Evolutionary conservation across 208 protist species (phyloP).

Genomic region (Trypanosoma caninum): DNA sequence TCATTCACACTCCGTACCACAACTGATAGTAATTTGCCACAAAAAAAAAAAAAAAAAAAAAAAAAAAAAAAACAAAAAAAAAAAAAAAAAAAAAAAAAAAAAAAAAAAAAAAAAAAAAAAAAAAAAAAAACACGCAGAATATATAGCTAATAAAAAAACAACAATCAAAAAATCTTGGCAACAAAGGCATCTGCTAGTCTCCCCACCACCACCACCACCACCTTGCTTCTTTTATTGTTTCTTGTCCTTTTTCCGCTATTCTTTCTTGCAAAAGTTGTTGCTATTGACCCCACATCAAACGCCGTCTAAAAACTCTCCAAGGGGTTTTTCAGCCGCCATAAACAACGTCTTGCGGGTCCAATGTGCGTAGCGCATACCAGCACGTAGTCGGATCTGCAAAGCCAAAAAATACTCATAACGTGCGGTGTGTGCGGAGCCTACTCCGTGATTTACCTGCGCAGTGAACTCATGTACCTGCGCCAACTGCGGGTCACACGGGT

Average conservation of each 20-base stretch:
- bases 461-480: slow-evolving; percentile 35
- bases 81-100: slow-evolving; percentile 3
- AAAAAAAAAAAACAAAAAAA: neutral
- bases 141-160: too few relatives aligned
- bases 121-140: neutral
- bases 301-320: slow-evolving; percentile 30
- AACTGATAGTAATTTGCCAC: too few relatives aligned
- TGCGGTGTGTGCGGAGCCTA: slow-evolving; percentile 28
- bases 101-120: slow-evolving; percentile 11
- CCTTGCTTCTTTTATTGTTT: neutral
- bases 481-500: slow-evolving; percentile 21
- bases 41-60: neutral
- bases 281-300: too few relatives aligned
- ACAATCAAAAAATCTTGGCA: too few relatives aligned
- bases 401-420: slow-evolving; percentile 28
- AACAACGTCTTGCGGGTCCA: slow-evolving; percentile 31
- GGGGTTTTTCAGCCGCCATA: slow-evolving; percentile 31
- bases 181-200: too few relatives aligned
- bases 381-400: slow-evolving; percentile 19
- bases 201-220: neutral
- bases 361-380: slow-evolving; percentile 23
- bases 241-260: neutral
- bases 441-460: slow-evolving; percentile 29
- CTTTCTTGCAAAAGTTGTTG: too few relatives aligned
- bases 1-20: too few relatives aligned